Conservation (phyloP, 1,284 basidiomycete genomes). For the Cryptococcus sp. region DNA sequence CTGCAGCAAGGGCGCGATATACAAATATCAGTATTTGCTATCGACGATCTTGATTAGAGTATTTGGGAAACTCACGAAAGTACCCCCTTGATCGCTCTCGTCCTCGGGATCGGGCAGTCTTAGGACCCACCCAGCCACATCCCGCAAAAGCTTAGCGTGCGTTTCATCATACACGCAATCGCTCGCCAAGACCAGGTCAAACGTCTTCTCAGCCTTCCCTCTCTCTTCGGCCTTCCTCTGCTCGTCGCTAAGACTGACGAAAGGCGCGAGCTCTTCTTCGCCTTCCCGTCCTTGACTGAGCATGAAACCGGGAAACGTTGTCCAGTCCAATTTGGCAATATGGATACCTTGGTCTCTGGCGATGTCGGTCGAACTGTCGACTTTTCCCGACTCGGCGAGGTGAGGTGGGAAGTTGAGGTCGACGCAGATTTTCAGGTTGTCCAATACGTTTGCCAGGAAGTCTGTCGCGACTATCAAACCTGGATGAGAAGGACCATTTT, state of each 20-base stretch:
- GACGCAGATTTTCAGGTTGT: slow-evolving; percentile 71
- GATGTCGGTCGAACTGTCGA: slow-evolving; percentile 8
- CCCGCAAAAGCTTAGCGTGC: slow-evolving; percentile 47
- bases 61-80: slow-evolving; percentile 38
- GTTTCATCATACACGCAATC: slow-evolving; percentile 54
- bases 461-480: slow-evolving; percentile 70
- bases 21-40: too few species aligned
- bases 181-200: slow-evolving; percentile 50
- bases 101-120: slow-evolving; percentile 32
- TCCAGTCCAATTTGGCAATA: slow-evolving; percentile 68
- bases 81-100: slow-evolving; percentile 39
- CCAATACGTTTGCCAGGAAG: slow-evolving; percentile 71
- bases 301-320: slow-evolving; percentile 55
- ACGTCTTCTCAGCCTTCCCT: slow-evolving; percentile 25
- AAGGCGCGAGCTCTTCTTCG: slow-evolving; percentile 12
- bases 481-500: slow-evolving; percentile 21
- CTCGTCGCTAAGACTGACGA: neutral
- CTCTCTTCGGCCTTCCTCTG: slow-evolving; percentile 2
- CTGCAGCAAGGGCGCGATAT: slow-evolving; percentile 17
- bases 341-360: slow-evolving; percentile 49
- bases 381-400: neutral
- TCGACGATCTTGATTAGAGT: neutral
- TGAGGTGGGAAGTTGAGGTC: slow-evolving; percentile 59
- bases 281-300: slow-evolving; percentile 2
- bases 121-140: slow-evolving; percentile 47